Evolutionary conservation across 2,329 filamentous ascomycete genomes (phyloP).

Genomic region (Onygena corvina): DNA sequence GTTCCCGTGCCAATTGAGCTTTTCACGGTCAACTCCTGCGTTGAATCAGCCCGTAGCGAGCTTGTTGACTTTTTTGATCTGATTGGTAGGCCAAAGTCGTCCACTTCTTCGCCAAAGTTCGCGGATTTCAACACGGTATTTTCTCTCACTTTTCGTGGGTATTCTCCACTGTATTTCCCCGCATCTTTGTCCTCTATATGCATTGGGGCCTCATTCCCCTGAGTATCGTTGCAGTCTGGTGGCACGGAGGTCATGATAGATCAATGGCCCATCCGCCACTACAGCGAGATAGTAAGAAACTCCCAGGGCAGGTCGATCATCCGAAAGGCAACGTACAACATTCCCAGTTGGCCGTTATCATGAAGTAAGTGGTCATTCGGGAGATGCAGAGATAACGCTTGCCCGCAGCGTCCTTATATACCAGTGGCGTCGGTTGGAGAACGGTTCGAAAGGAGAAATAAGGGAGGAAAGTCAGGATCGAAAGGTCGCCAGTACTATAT

Average conservation of each 20-base stretch:
- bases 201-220: neutral
- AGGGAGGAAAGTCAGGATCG: too few relatives aligned
- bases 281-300: neutral
- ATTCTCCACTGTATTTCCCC: neutral
- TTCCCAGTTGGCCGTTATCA: neutral
- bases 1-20: neutral
- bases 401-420: neutral
- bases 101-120: slow-evolving; percentile 8
- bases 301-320: neutral
- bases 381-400: neutral
- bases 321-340: neutral
- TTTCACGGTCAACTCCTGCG: neutral
- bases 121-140: neutral
- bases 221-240: neutral
- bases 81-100: slow-evolving; percentile 14
- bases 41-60: neutral
- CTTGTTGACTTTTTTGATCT: slow-evolving; percentile 2
- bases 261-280: neutral
- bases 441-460: neutral
- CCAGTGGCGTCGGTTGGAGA: neutral
- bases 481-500: neutral
- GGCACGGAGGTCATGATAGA: slow-evolving; percentile 5
- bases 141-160: neutral
- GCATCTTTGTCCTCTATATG: neutral
- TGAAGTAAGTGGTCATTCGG: too few relatives aligned